A percentile compares a stretch with the other conserved stretches of the same genome.
These are phyloP conservation scores for Pichia insulana DNA, from an alignment of 805 yeast species.

Conservation along the genomic window DNA sequence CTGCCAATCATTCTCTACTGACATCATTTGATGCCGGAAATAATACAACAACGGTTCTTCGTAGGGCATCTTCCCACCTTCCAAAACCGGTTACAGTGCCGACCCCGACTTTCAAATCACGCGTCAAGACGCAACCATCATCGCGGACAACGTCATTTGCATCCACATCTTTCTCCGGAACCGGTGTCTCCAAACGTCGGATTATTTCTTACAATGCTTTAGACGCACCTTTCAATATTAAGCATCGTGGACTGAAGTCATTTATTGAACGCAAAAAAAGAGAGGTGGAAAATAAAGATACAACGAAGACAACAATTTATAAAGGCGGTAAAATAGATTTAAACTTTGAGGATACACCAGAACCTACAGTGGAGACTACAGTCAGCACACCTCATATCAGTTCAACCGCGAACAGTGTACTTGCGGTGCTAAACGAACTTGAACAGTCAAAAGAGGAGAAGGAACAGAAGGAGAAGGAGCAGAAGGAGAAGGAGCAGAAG, in stretches of 20 bases:
- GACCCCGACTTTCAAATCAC: background rate
- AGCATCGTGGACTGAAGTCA: slow-evolving; percentile 23
- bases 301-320: slow-evolving; percentile 14
- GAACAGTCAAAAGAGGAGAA: too few relatives aligned
- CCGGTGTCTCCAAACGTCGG: slow-evolving; percentile 17
- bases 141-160: background rate
- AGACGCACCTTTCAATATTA: slow-evolving; percentile 21
- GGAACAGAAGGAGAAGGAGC: background rate
- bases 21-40: background rate
- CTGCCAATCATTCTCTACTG: slow-evolving; percentile 6
- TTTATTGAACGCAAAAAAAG: slow-evolving; percentile 15
- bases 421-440: slow-evolving; percentile 9
- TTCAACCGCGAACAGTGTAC: slow-evolving; percentile 14
- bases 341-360: background rate
- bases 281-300: slow-evolving; percentile 11
- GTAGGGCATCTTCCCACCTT: slow-evolving; percentile 6
- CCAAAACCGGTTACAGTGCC: slow-evolving; percentile 5
- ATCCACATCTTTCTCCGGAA: slow-evolving; percentile 3
- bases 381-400: slow-evolving; percentile 6
- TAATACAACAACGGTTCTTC: background rate
- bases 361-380: background rate
- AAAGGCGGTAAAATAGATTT: slow-evolving; percentile 10
- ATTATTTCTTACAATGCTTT: slow-evolving; percentile 22
- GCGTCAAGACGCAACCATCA: background rate
- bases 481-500: background rate